Evolutionary conservation across 306 rosid species (phyloP).

Genomic region (Clitoria ternatea): DNA sequence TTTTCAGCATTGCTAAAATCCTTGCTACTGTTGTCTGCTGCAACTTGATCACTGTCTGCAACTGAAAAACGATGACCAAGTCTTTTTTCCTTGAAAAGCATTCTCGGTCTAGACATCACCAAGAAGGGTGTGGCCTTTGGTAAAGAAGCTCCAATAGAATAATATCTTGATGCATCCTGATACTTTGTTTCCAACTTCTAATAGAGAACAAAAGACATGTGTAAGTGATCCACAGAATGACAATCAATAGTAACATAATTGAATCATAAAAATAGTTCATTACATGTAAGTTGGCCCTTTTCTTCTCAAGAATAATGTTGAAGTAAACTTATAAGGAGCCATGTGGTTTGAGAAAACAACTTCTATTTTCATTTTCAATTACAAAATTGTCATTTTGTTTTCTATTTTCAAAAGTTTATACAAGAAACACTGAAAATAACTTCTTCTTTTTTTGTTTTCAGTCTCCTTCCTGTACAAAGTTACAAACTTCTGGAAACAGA

Average conservation of each 20-base stretch:
- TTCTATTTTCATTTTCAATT: too few species aligned
- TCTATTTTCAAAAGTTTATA: too few species aligned
- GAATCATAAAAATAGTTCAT: not conserved
- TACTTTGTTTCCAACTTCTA: slow-evolving; percentile 55
- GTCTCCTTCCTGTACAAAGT: too few species aligned
- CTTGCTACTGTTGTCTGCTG: slow-evolving; percentile 46
- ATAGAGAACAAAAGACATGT: slow-evolving; percentile 28
- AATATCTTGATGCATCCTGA: slow-evolving; percentile 49
- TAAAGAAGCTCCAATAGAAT: slow-evolving; percentile 48
- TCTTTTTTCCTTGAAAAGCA: slow-evolving; percentile 40
- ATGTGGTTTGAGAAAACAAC: too few species aligned
- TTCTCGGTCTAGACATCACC: slow-evolving; percentile 34
- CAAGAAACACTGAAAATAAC: too few species aligned
- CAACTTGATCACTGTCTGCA: slow-evolving; percentile 62
- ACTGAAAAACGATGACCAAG: slow-evolving; percentile 41
- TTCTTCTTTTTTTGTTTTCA: too few species aligned
- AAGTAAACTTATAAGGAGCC: too few species aligned
- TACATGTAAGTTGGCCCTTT: not conserved
- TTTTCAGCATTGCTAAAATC: slow-evolving; percentile 35
- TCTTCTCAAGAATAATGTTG: not conserved
- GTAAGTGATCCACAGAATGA: slow-evolving; percentile 24
- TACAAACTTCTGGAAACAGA: too few species aligned
- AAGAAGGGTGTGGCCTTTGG: slow-evolving; percentile 37
- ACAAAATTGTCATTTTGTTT: too few species aligned
- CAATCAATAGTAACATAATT: slow-evolving; percentile 13